Conservation (phyloP, 805 yeast species). For the Candida nonsorbophila region DNA sequence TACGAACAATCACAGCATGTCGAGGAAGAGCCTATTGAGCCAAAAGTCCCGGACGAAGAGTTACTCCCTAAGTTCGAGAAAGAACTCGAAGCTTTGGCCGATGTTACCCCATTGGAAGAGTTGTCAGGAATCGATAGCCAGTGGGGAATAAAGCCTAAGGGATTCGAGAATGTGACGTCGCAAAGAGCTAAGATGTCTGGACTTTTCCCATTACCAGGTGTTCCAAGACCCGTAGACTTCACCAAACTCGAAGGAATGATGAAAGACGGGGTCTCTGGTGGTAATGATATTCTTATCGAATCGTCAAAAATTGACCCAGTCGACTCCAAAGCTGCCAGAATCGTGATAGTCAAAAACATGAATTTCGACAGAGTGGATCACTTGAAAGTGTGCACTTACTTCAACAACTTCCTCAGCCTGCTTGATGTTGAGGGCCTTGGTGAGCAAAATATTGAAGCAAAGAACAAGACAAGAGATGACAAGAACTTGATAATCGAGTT, state of each 20-base stretch:
- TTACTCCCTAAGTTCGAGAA: conserved; percentile 16
- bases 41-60: conserved; percentile 10
- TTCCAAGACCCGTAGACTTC: conserved; percentile 41
- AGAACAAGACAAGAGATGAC: conserved; percentile 31
- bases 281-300: conserved; percentile 26
- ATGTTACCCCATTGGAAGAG: conserved; percentile 44
- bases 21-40: conserved; percentile 1
- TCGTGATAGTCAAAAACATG: conserved; percentile 24
- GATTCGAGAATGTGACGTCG: conserved; percentile 69
- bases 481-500: conserved; percentile 46
- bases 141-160: conserved; percentile 73
- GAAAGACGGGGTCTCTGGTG: conserved; percentile 24
- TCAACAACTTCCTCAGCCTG: conserved; percentile 41
- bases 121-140: conserved; percentile 45
- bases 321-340: conserved; percentile 29
- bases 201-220: conserved; percentile 70
- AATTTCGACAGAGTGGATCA: conserved; percentile 28
- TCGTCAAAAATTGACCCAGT: conserved; percentile 32
- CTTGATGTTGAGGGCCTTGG: conserved; percentile 35
- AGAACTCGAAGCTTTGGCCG: conserved; percentile 26
- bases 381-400: conserved; percentile 35
- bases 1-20: no score
- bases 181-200: conserved; percentile 78
- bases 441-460: conserved; percentile 24
- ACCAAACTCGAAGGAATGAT: conserved; percentile 36